Evolutionary conservation across 495 filamentous ascomycete genomes (phyloP), one percentile per base, ranked within the genome.

Genomic region (Aspergillus kassunensis): DNA sequence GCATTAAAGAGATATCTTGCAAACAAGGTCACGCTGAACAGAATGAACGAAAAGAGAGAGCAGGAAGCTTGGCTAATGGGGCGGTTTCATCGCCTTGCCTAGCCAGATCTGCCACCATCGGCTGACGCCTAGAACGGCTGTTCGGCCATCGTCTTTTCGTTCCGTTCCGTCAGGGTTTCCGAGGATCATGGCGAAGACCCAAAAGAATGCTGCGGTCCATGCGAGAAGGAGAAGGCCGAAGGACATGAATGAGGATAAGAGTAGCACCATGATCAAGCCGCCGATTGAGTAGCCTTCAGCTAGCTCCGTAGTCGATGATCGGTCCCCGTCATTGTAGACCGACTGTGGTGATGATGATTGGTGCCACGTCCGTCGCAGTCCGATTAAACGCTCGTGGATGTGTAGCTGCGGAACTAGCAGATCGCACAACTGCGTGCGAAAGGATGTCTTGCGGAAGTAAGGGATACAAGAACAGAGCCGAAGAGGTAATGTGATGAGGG

Each of bases 91-190:
- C 18, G 69, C 70, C 58, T 70, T 75, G 33, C 64, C 54, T 30
- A 86, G 62, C 78, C 78, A 84, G 25, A 63, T 66, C 54, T 82
- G 80, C 83, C 83, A 87, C 78, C 80, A 85, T 41, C 65, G 63
- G 55, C 78, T 69, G 51, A 87, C 79, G 4, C 75, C 76, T 18
- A 87, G 64, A 10, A 87, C 81, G 7, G 81, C 77, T 1, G 78
- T 74, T 29, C 77, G 72, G 8, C 83, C 83, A 55, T 85, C 83
- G 49, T 85, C 80, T 42, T 75, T 76, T 34, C 78, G 72, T 55
- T 83, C 83, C 42, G 76, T 78, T n/a, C 80, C 80, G 31, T 82
- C 80, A 30, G 81, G 82, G 59, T 85, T 80, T 1, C 83, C 83
- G 33, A 87, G 61, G 9, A 86, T 73, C 58, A 74, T 75, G 21